Conservation (phyloP, 2,329 filamentous ascomycete genomes). For the Phialocephala subalpina region DNA sequence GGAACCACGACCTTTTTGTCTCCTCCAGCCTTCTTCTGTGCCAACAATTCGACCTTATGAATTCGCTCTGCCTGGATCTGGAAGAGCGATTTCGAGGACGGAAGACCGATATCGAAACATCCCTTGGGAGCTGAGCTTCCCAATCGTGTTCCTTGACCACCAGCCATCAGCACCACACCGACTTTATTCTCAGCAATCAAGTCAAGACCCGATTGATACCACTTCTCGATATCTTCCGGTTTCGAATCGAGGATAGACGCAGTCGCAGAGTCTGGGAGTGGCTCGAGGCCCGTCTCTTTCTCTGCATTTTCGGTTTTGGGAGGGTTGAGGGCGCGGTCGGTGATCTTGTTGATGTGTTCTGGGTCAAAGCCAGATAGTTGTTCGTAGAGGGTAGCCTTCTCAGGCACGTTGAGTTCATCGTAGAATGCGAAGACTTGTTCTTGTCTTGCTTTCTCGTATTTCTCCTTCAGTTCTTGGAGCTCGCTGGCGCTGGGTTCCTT, state of each 20-base stretch:
- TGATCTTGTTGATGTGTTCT: constrained; percentile 85
- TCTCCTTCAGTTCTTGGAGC: constrained; percentile 66
- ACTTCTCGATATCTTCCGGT: constrained; percentile 77
- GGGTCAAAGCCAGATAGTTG: constrained; percentile 88
- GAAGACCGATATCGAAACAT: constrained; percentile 95
- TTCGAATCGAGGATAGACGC: constrained; percentile 93
- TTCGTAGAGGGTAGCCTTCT: constrained; percentile 81
- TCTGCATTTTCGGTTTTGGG: constrained; percentile 59
- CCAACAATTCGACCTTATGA: constrained; percentile 82
- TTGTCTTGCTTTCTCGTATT: constrained; percentile 78
- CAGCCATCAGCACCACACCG: constrained; percentile 93
- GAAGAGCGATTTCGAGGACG: constrained; percentile 93
- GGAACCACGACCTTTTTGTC: constrained; percentile 74
- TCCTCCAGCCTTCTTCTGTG: constrained; percentile 69
- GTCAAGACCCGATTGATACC: constrained; percentile 78
- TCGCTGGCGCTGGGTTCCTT: constrained; percentile 47
- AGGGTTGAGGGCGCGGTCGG: constrained; percentile 82
- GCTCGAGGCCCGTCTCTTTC: constrained; percentile 67
- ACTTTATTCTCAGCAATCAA: constrained; percentile 74
- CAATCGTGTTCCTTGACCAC: constrained; percentile 92
- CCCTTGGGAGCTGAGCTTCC: constrained; percentile 97
- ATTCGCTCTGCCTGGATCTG: constrained; percentile 98
- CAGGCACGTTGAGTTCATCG: constrained; percentile 75
- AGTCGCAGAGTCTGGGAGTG: constrained; percentile 84
- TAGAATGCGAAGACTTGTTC: constrained; percentile 89